Base-by-base conservation (phyloP, 1,284 basidiomycete genomes). In the Naganishia sp. region DNA sequence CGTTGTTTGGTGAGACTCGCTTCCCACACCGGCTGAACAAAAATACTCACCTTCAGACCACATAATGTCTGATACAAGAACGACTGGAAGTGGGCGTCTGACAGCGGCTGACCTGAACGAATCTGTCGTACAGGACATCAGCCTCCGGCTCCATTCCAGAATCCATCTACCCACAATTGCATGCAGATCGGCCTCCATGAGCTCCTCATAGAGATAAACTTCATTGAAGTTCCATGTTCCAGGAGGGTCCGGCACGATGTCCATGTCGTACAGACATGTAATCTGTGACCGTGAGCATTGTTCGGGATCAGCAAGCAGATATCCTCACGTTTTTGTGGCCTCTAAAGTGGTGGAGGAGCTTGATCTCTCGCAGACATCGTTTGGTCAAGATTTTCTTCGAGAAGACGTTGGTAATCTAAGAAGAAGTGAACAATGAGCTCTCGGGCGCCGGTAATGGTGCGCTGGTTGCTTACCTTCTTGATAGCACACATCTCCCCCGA, bases 141-240 rank as follows among this genome's bases (percentile, higher is more conserved):
- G 23, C 47, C 42, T 28, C 58, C 58, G 70, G 25, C 66, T 66
- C 57, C 49, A 32, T 42, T 55, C 51, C 39, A 52, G 51, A 56
- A 21, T 25, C 41, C 60, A 39, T 28, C 28, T 2, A 74, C 86
- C 79, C 73, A 94, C 94, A 78, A 99, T 99, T 23, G 95, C 96
- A 76, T 99, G 96, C 21, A 99, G 84, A 84, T 99, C 96, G 60
- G 96, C 96, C 79, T 99, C 96, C 96, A 99, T 99, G 70, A 98
- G 86, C 79, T 97, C 94, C 82, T 96, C 92, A 77, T 94, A 95
- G 72, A 95, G 88, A 79, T 94, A 96, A 18, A 96, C 93, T 80
- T 96, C 94, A 77, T 94, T 90, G 77, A 97, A 97, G 78, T 90
- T 90, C 70, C 90, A 89, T 67, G 85, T 88, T 67, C 77, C 77